Conservation (phyloP, 306 rosid genomes). For the Castanea crenata region DNA sequence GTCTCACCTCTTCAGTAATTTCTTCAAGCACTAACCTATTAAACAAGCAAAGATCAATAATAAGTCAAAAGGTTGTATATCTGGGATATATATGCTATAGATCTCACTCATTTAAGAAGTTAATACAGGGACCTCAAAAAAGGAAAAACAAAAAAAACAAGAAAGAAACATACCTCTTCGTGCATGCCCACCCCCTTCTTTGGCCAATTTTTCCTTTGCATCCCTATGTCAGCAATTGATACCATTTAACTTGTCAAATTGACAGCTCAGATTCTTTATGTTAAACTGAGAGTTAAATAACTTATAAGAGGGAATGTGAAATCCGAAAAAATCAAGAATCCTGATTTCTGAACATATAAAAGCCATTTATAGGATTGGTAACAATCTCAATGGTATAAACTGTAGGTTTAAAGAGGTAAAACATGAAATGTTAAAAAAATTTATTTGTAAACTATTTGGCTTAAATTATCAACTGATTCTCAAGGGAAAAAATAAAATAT, state of each 20-base stretch:
- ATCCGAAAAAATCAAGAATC: conserved; percentile 8
- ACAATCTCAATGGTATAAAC: conserved; percentile 2
- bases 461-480: neutral
- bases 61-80: conserved; percentile 8
- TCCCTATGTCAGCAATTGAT: conserved; percentile 57
- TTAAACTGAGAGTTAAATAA: neutral
- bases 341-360: conserved; percentile 15
- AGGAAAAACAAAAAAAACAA: neutral
- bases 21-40: conserved; percentile 81
- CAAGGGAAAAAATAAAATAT: neutral
- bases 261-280: conserved; percentile 6
- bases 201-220: conserved; percentile 58
- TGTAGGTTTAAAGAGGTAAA: conserved; percentile 2
- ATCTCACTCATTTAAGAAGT: neutral
- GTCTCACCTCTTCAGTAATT: conserved; percentile 72
- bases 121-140: neutral
- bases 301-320: conserved; percentile 3
- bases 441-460: neutral
- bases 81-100: neutral
- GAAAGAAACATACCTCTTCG: conserved; percentile 42
- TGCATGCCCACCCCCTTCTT: conserved; percentile 40
- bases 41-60: conserved; percentile 13
- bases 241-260: conserved; percentile 14
- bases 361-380: conserved; percentile 6
- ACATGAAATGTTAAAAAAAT: neutral